A percentile compares a stretch with the other conserved stretches of the same genome.
Evolutionary conservation across 805 yeast genomes (phyloP).

Genomic region (Metschnikowia noctiluminum): DNA sequence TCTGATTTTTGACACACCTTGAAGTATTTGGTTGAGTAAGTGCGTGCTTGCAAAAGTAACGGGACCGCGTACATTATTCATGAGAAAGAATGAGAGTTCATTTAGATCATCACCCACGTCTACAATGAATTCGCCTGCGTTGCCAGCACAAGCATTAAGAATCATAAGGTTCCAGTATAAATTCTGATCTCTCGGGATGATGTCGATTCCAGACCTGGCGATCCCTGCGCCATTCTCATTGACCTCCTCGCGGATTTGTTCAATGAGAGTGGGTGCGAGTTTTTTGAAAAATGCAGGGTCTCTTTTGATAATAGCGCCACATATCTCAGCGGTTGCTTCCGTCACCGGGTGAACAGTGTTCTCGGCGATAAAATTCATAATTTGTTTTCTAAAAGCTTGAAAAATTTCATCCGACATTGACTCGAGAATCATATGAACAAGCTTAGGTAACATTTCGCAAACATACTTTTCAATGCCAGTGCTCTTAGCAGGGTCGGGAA

Average conservation of each 20-base stretch:
- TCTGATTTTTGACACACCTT: slow-evolving; percentile 59
- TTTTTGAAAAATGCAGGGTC: slow-evolving; percentile 48
- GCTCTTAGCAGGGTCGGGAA: slow-evolving; percentile 57
- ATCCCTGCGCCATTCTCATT: slow-evolving; percentile 78
- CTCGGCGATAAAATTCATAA: slow-evolving; percentile 57
- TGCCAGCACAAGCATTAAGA: slow-evolving; percentile 66
- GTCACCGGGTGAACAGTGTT: slow-evolving; percentile 59
- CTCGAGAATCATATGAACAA: slow-evolving; percentile 41
- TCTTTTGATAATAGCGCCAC: slow-evolving; percentile 68
- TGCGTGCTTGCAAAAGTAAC: slow-evolving; percentile 57
- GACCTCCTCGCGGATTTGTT: slow-evolving; percentile 61
- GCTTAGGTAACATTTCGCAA: slow-evolving; percentile 34
- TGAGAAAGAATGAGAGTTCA: slow-evolving; percentile 43
- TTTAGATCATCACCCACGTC: slow-evolving; percentile 43
- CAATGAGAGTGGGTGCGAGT: slow-evolving; percentile 44
- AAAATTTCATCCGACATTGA: slow-evolving; percentile 59
- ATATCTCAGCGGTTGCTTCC: slow-evolving; percentile 65
- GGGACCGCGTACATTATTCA: slow-evolving; percentile 59
- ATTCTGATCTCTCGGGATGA: slow-evolving; percentile 74
- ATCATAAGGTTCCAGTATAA: slow-evolving; percentile 69
- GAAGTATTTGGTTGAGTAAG: slow-evolving; percentile 63
- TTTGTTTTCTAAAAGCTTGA: slow-evolving; percentile 39
- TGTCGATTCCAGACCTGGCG: slow-evolving; percentile 60
- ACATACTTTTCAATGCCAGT: slow-evolving; percentile 50
- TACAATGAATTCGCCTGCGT: slow-evolving; percentile 54